Percentiles rank a stretch among this genome's conserved stretches.
phyloP scores from a whole-genome alignment of 768 basidiomycete species.

The Phaeotremella fagi region DNA sequence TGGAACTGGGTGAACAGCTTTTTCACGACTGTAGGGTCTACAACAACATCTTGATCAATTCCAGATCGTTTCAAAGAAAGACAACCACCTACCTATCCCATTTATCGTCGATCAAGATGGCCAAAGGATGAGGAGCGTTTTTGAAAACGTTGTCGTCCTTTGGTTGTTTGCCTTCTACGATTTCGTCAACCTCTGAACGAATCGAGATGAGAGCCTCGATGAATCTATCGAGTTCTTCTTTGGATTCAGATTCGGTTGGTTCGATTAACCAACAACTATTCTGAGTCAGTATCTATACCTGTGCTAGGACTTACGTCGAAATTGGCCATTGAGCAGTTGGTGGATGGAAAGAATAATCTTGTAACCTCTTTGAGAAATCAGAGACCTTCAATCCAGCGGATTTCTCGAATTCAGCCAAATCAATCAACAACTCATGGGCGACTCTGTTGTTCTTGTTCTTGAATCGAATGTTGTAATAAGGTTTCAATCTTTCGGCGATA shows the following conservation, averaged over 20 bases:
- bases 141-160: conserved; percentile 85
- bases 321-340: conserved; percentile 99
- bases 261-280: conserved; percentile 62
- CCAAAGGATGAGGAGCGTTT: conserved; percentile 88
- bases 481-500: conserved; percentile 81
- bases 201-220: conserved; percentile 99
- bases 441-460: conserved; percentile 87
- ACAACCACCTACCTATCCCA: conserved; percentile 69
- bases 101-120: conserved; percentile 66
- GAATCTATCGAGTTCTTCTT: conserved; percentile 93
- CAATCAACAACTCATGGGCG: conserved; percentile 92
- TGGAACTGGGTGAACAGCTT: conserved; percentile 83
- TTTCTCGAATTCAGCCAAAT: conserved; percentile 92
- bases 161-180: conserved; percentile 79
- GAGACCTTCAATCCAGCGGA: conserved; percentile 77
- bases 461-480: conserved; percentile 79
- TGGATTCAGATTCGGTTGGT: conserved; percentile 91
- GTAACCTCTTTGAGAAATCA: conserved; percentile 94
- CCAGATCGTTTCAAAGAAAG: not conserved
- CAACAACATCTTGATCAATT: not conserved
- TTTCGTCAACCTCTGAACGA: conserved; percentile 80
- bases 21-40: conserved; percentile 82
- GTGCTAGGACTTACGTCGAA: conserved; percentile 68
- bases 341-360: conserved; percentile 53
- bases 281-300: conserved; percentile 1